Evolutionary conservation across 192 early-diverging fungal species (phyloP), one percentile per base, ranked within the genome.

Genomic region (Dispira parvispora): DNA sequence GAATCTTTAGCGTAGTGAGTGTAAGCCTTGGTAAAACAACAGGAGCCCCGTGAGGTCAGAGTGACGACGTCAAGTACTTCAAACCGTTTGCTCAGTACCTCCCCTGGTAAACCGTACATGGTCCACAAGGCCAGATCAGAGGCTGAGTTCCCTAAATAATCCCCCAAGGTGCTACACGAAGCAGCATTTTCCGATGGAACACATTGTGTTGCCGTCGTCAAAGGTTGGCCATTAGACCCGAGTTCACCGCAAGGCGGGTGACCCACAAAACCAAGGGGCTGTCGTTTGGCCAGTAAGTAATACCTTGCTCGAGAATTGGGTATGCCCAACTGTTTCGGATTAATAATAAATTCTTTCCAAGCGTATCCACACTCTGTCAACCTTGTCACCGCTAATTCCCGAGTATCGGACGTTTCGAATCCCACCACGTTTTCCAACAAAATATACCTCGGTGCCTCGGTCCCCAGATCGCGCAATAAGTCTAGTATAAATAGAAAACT

Each of bases 1-100:
- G 72, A 75, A 46, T 72, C 74, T n/a, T 75, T 72, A 11, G 74
- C 74, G 61, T 70, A 73, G 61, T 86, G 84, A 52, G 77, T 79
- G 67, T 88, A 90, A 13, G 84, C 83, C 71, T 90, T 90, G 16
- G 88, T 90, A 64, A 90, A 90, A 67, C 88, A 90, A 63, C 85
- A 88, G 21, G 85, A 83, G 43, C 83, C 70, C 45, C 65, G 73
- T 18, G 73, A 75, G 20, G 72, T 67, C 0, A 79, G 73, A 47
- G 82, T 84, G 20, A 90, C 83, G 21, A 88, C 82, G 69, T 88
- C 86, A 75, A 68, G 11, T 5, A 60, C 27, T 66, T 69, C 0
- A 70, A 69, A 21, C 49, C 64, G 20, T 16, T 60, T 60, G 14
- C 11, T 1, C 13, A 28, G 38, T 1, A 27, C 16, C 8, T 28